A percentile compares a stretch with the other conserved stretches of the same genome.
Evolutionary conservation across 805 yeast species (phyloP).

Genomic region (Metschnikowia sp.): DNA sequence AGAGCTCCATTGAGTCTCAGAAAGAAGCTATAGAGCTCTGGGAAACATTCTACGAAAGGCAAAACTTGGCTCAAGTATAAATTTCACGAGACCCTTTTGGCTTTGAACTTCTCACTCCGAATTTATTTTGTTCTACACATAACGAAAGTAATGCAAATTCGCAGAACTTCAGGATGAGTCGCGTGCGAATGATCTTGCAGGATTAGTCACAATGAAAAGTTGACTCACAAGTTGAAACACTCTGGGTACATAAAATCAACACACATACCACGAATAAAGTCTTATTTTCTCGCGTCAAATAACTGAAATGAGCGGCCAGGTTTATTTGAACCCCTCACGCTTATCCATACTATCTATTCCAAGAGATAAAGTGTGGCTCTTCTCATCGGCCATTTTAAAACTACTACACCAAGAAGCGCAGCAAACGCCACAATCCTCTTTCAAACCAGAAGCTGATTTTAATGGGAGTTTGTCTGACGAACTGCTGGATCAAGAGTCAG

Average conservation of each 20-base stretch:
- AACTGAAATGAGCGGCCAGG: slow-evolving; percentile 41
- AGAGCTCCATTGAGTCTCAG: slow-evolving; percentile 86
- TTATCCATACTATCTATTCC: slow-evolving; percentile 54
- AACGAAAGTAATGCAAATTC: no score
- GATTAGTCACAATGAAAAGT: slow-evolving; percentile 6
- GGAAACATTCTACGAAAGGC: slow-evolving; percentile 77
- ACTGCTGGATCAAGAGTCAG: slow-evolving; percentile 4
- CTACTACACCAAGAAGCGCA: slow-evolving; percentile 39
- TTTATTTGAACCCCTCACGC: slow-evolving; percentile 43
- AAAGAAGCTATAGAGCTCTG: slow-evolving; percentile 87
- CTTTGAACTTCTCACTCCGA: not conserved
- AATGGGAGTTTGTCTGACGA: not conserved
- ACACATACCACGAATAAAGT: no score
- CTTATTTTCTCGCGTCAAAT: not conserved
- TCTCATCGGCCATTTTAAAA: slow-evolving; percentile 48
- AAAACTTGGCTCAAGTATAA: slow-evolving; percentile 20
- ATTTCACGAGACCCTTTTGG: not conserved
- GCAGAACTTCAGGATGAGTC: not conserved
- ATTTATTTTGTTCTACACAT: no score
- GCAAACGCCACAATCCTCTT: slow-evolving; percentile 11
- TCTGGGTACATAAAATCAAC: no score
- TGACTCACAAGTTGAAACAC: not conserved
- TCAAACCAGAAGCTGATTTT: not conserved
- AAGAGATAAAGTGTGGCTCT: slow-evolving; percentile 50
- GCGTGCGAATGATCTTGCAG: slow-evolving; percentile 1